Conservation (phyloP, 306 rosid species). For the Prunus davidiana region DNA sequence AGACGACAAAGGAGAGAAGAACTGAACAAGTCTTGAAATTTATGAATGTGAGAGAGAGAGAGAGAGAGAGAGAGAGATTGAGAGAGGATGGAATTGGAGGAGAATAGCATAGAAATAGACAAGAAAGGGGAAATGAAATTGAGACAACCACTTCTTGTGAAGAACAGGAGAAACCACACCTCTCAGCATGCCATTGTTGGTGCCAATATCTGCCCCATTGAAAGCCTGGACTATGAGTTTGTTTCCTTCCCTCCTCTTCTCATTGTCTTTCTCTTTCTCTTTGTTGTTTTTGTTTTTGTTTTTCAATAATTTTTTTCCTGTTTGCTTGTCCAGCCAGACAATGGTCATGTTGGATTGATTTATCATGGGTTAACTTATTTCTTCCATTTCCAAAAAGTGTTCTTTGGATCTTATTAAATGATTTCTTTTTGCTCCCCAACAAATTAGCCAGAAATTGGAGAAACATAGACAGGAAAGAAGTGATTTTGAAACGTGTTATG, state of each 20-base stretch:
- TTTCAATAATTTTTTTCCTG: not conserved
- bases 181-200: constrained; percentile 75
- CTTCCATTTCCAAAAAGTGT: no score
- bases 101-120: constrained; percentile 13
- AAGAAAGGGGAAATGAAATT: not conserved
- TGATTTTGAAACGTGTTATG: not conserved
- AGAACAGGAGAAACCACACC: constrained; percentile 50
- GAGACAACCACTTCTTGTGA: constrained; percentile 45
- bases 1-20: not conserved
- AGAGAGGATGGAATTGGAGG: constrained; percentile 2
- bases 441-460: not conserved
- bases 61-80: constrained; percentile 1
- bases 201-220: constrained; percentile 60
- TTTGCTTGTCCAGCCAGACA: no score
- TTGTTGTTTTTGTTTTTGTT: not conserved
- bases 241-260: not conserved
- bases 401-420: no score
- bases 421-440: no score
- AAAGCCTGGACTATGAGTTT: constrained; percentile 82
- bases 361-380: no score
- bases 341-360: no score
- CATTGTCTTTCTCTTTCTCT: not conserved
- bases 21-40: not conserved
- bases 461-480: no score
- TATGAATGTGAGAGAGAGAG: not conserved